Conservation (phyloP, 441 rosid species). For the Populus tomentosa region DNA sequence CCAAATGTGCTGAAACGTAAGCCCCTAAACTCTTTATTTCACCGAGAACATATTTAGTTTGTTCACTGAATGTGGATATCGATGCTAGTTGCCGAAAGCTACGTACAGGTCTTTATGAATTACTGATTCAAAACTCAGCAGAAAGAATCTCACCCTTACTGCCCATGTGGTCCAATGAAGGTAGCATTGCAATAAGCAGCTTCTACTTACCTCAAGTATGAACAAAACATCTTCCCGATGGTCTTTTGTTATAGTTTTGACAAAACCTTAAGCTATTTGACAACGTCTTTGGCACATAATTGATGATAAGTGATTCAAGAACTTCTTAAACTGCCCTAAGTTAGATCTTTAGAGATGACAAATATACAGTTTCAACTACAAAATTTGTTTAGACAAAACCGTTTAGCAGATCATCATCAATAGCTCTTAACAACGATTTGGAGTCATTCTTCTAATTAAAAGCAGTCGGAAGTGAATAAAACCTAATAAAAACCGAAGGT, state of each 20-base stretch:
- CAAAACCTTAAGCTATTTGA: neutral
- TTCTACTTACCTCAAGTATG: neutral
- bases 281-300: neutral
- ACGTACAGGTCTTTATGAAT: neutral
- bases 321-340: neutral
- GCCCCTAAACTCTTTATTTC: neutral
- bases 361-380: neutral
- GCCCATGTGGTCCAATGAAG: neutral
- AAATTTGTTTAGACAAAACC: neutral
- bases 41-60: neutral
- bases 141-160: neutral
- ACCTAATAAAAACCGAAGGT: neutral
- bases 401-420: neutral
- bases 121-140: neutral
- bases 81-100: neutral
- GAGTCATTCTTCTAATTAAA: neutral
- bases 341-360: neutral
- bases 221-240: neutral
- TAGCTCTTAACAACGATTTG: neutral
- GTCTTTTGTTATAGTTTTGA: neutral
- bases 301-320: neutral
- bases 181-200: neutral
- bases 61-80: neutral
- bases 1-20: neutral
- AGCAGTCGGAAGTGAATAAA: neutral